phyloP scores from a whole-genome alignment of 2,329 filamentous ascomycete species.

The Lecanicillium sp. region DNA sequence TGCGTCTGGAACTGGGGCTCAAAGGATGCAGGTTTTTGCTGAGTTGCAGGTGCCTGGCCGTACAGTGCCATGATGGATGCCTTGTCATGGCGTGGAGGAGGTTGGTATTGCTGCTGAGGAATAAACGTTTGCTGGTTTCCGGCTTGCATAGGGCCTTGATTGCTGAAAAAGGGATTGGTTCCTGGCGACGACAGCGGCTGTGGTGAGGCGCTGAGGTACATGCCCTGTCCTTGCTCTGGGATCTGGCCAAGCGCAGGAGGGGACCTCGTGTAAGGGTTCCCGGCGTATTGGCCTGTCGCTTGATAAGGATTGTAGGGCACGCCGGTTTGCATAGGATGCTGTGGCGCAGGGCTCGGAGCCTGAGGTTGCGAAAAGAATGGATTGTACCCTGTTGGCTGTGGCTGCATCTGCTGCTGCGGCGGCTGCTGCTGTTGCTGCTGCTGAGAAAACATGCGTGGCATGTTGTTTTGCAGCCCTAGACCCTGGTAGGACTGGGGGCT shows the following conservation, averaged over 20 bases:
- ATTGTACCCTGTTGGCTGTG: constrained; percentile 38
- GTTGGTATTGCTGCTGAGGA: constrained; percentile 17
- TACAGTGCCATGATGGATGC: constrained; percentile 71
- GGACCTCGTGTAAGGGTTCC: constrained; percentile 43
- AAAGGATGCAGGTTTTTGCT: constrained; percentile 27
- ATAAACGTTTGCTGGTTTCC: constrained; percentile 10
- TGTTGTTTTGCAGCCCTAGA: constrained; percentile 32
- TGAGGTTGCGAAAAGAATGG: constrained; percentile 39
- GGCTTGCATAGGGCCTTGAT: constrained; percentile 22
- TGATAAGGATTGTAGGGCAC: constrained; percentile 33
- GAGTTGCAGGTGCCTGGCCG: constrained; percentile 49
- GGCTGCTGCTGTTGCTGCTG: constrained; percentile 4
- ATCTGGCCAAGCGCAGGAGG: constrained; percentile 41
- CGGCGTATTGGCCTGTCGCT: constrained; percentile 24
- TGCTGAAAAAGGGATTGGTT: constrained; percentile 31
- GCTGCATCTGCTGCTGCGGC: constrained; percentile 19
- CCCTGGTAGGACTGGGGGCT: constrained; percentile 31
- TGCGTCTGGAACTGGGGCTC: constrained; percentile 19
- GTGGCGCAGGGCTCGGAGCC: constrained; percentile 17
- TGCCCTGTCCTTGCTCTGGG: constrained; percentile 42
- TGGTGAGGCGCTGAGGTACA: constrained; percentile 26
- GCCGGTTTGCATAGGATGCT: constrained; percentile 16
- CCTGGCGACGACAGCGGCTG: constrained; percentile 21
- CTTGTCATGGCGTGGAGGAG: constrained; percentile 53
- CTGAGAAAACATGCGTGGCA: constrained; percentile 27